Evolutionary conservation across 345 rosid species (phyloP), one percentile per base, ranked within the genome.

Genomic region (Nasturtium officinale): DNA sequence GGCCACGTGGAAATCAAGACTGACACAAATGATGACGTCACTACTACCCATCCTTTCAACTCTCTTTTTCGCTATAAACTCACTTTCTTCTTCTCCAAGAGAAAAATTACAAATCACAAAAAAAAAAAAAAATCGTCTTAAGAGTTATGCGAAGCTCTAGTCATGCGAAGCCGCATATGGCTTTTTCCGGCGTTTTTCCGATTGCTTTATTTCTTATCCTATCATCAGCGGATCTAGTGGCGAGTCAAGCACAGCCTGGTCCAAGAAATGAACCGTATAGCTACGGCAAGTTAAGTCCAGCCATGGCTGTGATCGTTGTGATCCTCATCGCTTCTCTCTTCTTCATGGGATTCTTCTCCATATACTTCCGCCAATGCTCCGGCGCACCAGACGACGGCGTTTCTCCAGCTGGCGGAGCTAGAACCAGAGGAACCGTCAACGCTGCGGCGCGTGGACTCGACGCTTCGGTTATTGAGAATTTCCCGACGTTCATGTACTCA

Each of bases 331-430:
- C 87, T 2, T 91, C 89, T n/a, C 87, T 96, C 38, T 92, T 92
- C 83, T 82, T 89, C 67, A 83, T 92, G 88, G 97, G 85, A 3
- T 85, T 92, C 83, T 87, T 96, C 85, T 82, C 96, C 30, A 84
- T 96, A 82, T 96, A 92, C 83, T 80, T 96, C 76, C 98, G 99
- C 16, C 90, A 82, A 79, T 87, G 94, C 83, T 11, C 79, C 63
- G 67, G 65, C 30, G 15, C 54, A 18, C 45, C 30, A 55, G 71
- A 77, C 45, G 66, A 65, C 61, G 68, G 77, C 59, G 21, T 80
- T 18, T 66, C 71, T 5, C 72, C 72, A 0, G 30, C 50, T 0
- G 67, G 23, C 2, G 74, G 77, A 0, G 66, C 60, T 2, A 30
- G 74, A n/a, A 61, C 76, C 30, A 65, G 84, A 68, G 87, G 11